Evolutionary conservation across 2,329 filamentous ascomycete genomes (phyloP).

Genomic region (Zymoseptoria passerinii): DNA sequence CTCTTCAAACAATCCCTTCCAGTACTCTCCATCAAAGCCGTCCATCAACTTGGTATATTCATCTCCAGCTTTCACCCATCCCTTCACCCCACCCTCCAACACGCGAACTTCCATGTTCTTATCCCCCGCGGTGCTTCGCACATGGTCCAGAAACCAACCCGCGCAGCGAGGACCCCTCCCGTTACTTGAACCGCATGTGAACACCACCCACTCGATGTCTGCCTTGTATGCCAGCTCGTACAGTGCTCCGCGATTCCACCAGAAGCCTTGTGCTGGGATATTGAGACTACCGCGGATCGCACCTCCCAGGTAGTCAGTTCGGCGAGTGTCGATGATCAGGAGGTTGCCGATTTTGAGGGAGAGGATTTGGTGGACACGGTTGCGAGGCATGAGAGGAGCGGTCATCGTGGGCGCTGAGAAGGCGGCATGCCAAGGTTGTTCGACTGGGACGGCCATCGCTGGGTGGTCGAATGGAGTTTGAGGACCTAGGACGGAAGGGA

Average conservation of each 20-base stretch:
- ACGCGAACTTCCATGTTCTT: conserved; percentile 35
- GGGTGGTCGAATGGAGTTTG: conserved; percentile 19
- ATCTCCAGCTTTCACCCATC: conserved; percentile 37
- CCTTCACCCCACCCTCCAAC: conserved; percentile 38
- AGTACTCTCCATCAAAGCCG: conserved; percentile 34
- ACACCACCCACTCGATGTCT: conserved; percentile 39
- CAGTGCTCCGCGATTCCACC: conserved; percentile 37
- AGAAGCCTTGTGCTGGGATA: conserved; percentile 42
- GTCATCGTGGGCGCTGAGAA: conserved; percentile 35
- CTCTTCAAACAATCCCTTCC: conserved; percentile 32
- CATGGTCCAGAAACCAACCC: conserved; percentile 30
- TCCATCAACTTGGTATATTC: conserved; percentile 34
- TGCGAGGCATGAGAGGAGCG: conserved; percentile 32
- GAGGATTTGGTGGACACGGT: conserved; percentile 30
- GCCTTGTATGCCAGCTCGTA: conserved; percentile 38
- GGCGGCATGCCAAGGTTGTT: conserved; percentile 34
- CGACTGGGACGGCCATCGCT: conserved; percentile 21
- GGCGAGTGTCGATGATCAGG: conserved; percentile 38
- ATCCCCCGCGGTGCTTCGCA: conserved; percentile 29
- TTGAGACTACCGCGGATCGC: conserved; percentile 39
- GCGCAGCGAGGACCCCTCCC: conserved; percentile 27
- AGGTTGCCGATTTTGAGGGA: conserved; percentile 31
- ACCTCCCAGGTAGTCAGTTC: conserved; percentile 42
- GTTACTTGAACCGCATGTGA: conserved; percentile 36
- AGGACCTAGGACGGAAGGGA: neutral